phyloP scores from a whole-genome alignment of 1,284 basidiomycete species.

The Rhodotorula sp. region DNA sequence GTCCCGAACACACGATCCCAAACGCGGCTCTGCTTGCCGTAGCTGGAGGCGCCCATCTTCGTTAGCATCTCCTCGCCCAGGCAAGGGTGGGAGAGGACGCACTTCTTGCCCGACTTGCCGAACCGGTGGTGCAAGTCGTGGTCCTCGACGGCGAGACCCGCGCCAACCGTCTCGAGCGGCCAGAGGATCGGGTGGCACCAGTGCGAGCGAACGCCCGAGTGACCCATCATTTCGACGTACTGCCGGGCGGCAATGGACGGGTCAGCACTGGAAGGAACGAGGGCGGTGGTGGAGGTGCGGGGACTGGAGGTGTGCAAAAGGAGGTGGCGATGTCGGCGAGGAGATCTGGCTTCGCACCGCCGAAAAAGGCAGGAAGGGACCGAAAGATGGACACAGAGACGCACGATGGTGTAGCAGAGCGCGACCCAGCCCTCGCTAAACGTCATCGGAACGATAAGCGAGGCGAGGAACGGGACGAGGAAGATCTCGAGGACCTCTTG shows the following conservation, averaged over 20 bases:
- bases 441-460: constrained; percentile 25
- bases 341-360: too few relatives aligned
- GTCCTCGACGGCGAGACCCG: constrained; percentile 48
- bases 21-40: constrained; percentile 48
- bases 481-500: constrained; percentile 36
- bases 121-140: constrained; percentile 49
- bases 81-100: not conserved
- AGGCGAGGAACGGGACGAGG: constrained; percentile 24
- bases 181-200: constrained; percentile 43
- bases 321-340: too few relatives aligned
- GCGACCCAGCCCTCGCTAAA: constrained; percentile 31
- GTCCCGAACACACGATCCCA: constrained; percentile 50
- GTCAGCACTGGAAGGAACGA: constrained; percentile 17
- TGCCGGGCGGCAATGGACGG: constrained; percentile 13
- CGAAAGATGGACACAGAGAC: too few relatives aligned
- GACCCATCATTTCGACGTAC: constrained; percentile 34
- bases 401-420: constrained; percentile 22
- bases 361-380: too few relatives aligned
- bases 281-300: constrained; percentile 21
- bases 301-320: too few relatives aligned
- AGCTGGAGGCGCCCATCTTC: not conserved
- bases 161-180: constrained; percentile 38
- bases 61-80: not conserved
- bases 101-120: constrained; percentile 43
- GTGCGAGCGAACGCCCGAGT: constrained; percentile 44